Base-by-base conservation (phyloP, 805 yeast species). In the Diddensiella santjacobensis region DNA sequence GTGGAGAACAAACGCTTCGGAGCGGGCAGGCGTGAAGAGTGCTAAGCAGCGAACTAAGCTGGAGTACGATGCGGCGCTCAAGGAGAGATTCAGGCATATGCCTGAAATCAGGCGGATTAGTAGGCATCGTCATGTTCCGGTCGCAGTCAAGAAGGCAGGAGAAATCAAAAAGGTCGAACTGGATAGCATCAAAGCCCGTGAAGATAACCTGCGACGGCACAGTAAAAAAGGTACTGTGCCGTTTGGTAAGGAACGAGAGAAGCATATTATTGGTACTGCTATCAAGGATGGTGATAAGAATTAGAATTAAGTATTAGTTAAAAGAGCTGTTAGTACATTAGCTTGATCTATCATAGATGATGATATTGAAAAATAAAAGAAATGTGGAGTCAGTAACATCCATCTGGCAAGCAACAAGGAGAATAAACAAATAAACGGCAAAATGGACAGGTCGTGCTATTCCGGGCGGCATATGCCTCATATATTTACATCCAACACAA, bases 31-130 rank as follows among this genome's bases (percentile, higher is more conserved):
- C 49, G 83, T 88, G 53, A 86, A 87, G 69, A 81, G 93, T 2
- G 71, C 93, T 6, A 79, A 85, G 59, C 85, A 87, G 68, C 79
- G 93, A 64, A 70, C 82, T 58, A 87, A 87, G 67, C 71, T 89
- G 59, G 96, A 91, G 67, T 91, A 93, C 68, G 96, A 88, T 65
- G 86, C 80, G 46, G 91, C 95, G 43, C 77, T 93, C 67, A 90
- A 90, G 68, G 95, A 91, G 62, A 78, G 96, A 64, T 93, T 79
- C 75, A 87, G 87, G 71, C 83, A 83, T 71, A 90, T 93, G 98
- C 99, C 99, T 1, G 99, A 93, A 68, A 84, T 93, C 61, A 80
- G 80, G 62, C 78, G 97, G 59, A 93, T 93, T 53, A 71, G 88
- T 23, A 80, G 90, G 67, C 98, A 93, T 70, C 81, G 99, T 66